Evolutionary conservation across 345 rosid genomes (phyloP), one percentile per base, ranked within the genome.

Genomic region (Toxicodendron radicans): DNA sequence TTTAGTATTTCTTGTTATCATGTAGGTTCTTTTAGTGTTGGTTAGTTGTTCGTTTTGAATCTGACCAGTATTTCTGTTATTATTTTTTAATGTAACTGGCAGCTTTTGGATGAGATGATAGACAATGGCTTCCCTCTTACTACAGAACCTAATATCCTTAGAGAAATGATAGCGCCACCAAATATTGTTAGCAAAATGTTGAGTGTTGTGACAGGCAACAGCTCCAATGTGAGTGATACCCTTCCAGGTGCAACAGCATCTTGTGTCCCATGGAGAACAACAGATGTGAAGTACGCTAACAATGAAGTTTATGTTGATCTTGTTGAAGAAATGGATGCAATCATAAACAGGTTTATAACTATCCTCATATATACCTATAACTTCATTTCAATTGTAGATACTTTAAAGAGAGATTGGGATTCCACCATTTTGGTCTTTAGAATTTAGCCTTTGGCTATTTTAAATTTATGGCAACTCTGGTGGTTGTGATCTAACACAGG

Each of bases 71-170:
- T 49, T 12, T 54, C 71, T 76, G 5, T 62, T 63, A 33, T 58
- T 38, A 38, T 38, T 38, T 38, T 8, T 38, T 38, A 1, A 38
- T 38, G 43, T 7, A 63, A 63, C 45, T 78, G 85, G 88, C 92
- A 95, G 97, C 95, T 92, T 71, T 75, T 92, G 82, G 98, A 95
- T 79, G 98, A 95, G 91, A 95, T 95, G 99, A 93, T 95, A 78
- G 97, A 92, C 79, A 95, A 95, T 77, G 98, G 98, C 73, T 93
- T 89, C 85, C 99, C 99, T 41, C 93, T 95, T 73, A 91, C 98
- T 21, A 93, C 98, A 59, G 99, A 95, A 83, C 92, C 91, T 30
- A 93, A 89, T 77, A 90, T 93, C 74, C 79, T 95, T 16, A 89
- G 91, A 60, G 98, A 93, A 88, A 93, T 95, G 98, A 95, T 95